phyloP scores from a whole-genome alignment of 2,329 filamentous ascomycete genomes.

The Gliomastix tumulicola region DNA sequence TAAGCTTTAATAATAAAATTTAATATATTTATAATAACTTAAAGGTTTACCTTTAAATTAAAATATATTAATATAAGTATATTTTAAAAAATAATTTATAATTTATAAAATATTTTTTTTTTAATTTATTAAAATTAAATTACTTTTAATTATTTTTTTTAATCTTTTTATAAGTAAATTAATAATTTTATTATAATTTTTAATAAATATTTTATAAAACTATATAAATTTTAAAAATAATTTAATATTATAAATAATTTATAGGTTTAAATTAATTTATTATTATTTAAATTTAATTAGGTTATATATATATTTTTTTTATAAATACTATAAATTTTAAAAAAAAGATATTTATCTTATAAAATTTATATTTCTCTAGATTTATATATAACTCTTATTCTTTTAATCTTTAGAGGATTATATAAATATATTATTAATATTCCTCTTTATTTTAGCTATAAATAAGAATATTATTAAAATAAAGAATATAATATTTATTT shows the following conservation, averaged over 20 bases:
- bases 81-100: not conserved
- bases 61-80: too few species aligned
- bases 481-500: not conserved
- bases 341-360: not conserved
- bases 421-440: not conserved
- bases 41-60: too few species aligned
- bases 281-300: conserved; percentile 1
- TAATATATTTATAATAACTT: not conserved
- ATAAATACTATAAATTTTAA: not conserved
- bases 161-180: not conserved
- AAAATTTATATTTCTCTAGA: not conserved
- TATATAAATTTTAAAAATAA: not conserved
- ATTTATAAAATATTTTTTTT: not conserved
- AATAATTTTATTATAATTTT: not conserved
- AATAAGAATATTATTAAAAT: not conserved
- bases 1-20: not conserved
- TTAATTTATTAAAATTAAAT: not conserved
- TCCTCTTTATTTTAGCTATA: not conserved
- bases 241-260: not conserved
- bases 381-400: too few species aligned
- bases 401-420: not conserved
- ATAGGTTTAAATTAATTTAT: not conserved
- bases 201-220: not conserved
- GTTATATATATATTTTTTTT: not conserved
- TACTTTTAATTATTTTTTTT: not conserved